Conservation (phyloP, 257 asterid species). For the Solanum habrochaites region DNA sequence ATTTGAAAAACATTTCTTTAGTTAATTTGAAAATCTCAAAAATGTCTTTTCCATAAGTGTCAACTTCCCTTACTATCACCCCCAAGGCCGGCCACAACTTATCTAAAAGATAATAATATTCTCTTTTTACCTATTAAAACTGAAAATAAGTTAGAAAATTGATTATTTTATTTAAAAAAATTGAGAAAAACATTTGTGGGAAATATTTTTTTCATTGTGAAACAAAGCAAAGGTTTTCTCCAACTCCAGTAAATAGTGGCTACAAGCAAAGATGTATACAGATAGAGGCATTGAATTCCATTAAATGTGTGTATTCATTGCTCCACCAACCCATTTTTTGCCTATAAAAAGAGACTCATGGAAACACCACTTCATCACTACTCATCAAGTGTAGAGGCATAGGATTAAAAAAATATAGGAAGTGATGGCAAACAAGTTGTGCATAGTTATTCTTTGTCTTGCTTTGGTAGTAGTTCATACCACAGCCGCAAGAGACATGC, state of each 20-base stretch:
- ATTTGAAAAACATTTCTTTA: background rate
- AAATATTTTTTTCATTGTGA: background rate
- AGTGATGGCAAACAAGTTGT: conserved; percentile 15
- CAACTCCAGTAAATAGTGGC: background rate
- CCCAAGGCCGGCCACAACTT: too few relatives aligned
- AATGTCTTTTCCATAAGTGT: too few relatives aligned
- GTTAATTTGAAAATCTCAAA: too few relatives aligned
- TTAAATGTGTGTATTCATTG: conserved; percentile 1
- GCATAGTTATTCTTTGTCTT: background rate
- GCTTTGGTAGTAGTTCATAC: conserved; percentile 11
- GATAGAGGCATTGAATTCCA: conserved; percentile 4
- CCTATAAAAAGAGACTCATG: conserved; percentile 6
- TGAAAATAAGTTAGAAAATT: background rate
- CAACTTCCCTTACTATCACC: too few relatives aligned
- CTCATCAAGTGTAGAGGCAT: background rate
- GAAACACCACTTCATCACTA: background rate
- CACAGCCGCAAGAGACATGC: conserved; percentile 21
- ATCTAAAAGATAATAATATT: too few relatives aligned
- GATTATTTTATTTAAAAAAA: background rate
- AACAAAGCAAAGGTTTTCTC: background rate
- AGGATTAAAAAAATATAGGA: background rate
- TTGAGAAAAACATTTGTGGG: background rate
- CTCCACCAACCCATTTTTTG: background rate
- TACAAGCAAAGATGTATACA: background rate
- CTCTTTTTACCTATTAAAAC: background rate